A percentile compares a stretch with the other conserved stretches of the same genome.
Conservation (phyloP, 352 stramenopile genomes). For the Globisporangium orthogonon region DNA sequence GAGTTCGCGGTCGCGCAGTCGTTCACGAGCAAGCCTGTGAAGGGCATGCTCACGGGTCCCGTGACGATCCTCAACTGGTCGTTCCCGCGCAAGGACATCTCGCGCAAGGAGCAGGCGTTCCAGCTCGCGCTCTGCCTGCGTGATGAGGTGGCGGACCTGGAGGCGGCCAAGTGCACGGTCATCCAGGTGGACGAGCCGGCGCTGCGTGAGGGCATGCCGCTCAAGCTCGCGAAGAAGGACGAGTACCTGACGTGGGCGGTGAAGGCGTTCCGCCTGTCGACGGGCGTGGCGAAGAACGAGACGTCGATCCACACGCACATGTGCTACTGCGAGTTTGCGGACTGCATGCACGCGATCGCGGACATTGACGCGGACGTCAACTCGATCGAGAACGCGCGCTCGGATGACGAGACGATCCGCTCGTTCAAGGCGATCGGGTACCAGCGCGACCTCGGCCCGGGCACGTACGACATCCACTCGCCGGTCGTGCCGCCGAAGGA, state of each 20-base stretch:
- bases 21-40: constrained; percentile 88
- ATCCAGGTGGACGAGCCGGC: constrained; percentile 92
- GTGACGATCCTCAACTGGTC: constrained; percentile 96
- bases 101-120: constrained; percentile 85
- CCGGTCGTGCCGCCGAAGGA: constrained; percentile 87
- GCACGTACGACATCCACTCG: constrained; percentile 94
- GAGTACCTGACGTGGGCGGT: constrained; percentile 78
- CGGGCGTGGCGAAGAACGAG: constrained; percentile 77
- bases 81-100: constrained; percentile 90
- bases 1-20: constrained; percentile 89
- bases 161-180: constrained; percentile 82
- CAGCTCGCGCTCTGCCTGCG: constrained; percentile 88
- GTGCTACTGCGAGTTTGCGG: constrained; percentile 94
- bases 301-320: constrained; percentile 95
- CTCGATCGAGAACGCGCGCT: constrained; percentile 92
- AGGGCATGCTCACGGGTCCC: constrained; percentile 92
- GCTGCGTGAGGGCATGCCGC: constrained; percentile 89
- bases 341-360: constrained; percentile 92
- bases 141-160: constrained; percentile 89
- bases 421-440: constrained; percentile 89
- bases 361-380: constrained; percentile 92
- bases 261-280: constrained; percentile 86
- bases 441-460: constrained; percentile 86
- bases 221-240: constrained; percentile 81
- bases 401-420: constrained; percentile 87